Conservation (phyloP, 2,329 filamentous ascomycete species). For the Penicillium sp. region DNA sequence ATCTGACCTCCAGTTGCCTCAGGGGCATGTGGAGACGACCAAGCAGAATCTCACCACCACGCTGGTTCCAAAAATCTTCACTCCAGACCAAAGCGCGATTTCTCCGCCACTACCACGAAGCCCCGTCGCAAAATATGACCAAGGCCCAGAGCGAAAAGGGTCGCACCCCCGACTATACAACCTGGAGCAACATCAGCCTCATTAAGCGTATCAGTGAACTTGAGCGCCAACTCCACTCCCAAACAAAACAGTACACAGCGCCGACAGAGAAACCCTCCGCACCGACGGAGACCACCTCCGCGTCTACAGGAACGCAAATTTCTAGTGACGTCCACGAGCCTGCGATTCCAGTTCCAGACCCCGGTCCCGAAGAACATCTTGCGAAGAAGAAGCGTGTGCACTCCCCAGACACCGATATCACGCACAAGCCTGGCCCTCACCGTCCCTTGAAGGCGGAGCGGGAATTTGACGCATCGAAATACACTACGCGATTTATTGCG, state of each 20-base stretch:
- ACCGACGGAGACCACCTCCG: neutral
- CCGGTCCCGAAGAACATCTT: neutral
- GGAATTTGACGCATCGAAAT: constrained; percentile 75
- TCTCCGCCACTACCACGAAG: neutral
- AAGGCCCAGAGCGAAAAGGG: constrained; percentile 9
- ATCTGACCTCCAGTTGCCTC: constrained; percentile 1
- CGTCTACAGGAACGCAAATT: constrained; percentile 9
- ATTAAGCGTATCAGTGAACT: constrained; percentile 67
- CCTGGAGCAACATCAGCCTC: constrained; percentile 69
- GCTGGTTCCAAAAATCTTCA: constrained; percentile 8
- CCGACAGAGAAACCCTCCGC: neutral
- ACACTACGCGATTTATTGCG: constrained; percentile 81
- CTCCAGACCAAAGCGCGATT: neutral
- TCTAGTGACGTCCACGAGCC: constrained; percentile 20
- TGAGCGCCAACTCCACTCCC: constrained; percentile 64
- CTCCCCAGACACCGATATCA: constrained; percentile 25
- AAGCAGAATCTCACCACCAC: constrained; percentile 13
- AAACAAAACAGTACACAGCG: constrained; percentile 39
- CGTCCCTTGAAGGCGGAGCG: constrained; percentile 47
- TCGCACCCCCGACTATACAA: constrained; percentile 54
- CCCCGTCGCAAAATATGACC: constrained; percentile 25
- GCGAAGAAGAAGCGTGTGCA: constrained; percentile 16
- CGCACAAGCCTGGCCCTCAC: constrained; percentile 20
- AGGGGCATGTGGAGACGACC: constrained; percentile 35
- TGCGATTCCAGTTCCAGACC: constrained; percentile 16